phyloP scores from a whole-genome alignment of 768 basidiomycete genomes.

The Dioszegia aurantiaca region DNA sequence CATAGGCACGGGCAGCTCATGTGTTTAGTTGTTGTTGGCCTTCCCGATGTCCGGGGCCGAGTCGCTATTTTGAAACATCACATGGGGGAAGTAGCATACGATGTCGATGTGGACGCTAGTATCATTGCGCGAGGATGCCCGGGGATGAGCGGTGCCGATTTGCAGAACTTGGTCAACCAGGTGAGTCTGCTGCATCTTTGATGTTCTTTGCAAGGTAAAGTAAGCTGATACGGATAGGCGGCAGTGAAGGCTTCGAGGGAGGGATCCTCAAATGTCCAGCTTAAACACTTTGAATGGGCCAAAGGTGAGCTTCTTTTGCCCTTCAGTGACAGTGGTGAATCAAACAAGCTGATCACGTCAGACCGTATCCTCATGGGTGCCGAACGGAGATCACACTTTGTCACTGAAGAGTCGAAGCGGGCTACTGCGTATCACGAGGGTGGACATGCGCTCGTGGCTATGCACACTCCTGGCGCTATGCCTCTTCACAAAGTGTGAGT shows the following conservation, averaged over 20 bases:
- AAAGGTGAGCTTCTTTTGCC: conserved; percentile 59
- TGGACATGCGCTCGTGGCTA: conserved; percentile 88
- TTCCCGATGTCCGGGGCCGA: conserved; percentile 89
- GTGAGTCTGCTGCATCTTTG: conserved; percentile 54
- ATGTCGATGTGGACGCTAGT: conserved; percentile 73
- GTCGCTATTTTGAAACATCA: conserved; percentile 91
- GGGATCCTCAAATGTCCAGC: conserved; percentile 64
- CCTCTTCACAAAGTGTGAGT: conserved; percentile 84
- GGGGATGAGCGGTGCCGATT: conserved; percentile 93
- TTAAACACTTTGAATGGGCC: conserved; percentile 96
- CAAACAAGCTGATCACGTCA: conserved; percentile 51
- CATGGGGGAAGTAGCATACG: conserved; percentile 68
- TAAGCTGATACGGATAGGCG: conserved; percentile 61
- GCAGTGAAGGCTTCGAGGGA: conserved; percentile 93
- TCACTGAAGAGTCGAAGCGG: conserved; percentile 78
- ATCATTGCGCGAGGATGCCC: conserved; percentile 89
- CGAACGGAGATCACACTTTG: conserved; percentile 83
- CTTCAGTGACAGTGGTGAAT: not conserved
- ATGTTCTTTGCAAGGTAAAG: not conserved
- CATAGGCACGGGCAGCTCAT: conserved; percentile 4
- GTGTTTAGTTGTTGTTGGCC: conserved; percentile 69
- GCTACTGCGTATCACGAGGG: conserved; percentile 94
- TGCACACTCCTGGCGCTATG: conserved; percentile 93
- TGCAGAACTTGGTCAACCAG: conserved; percentile 93
- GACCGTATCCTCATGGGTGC: conserved; percentile 97